phyloP scores from a whole-genome alignment of 768 basidiomycete genomes.

The Auriscalpium orientale region DNA sequence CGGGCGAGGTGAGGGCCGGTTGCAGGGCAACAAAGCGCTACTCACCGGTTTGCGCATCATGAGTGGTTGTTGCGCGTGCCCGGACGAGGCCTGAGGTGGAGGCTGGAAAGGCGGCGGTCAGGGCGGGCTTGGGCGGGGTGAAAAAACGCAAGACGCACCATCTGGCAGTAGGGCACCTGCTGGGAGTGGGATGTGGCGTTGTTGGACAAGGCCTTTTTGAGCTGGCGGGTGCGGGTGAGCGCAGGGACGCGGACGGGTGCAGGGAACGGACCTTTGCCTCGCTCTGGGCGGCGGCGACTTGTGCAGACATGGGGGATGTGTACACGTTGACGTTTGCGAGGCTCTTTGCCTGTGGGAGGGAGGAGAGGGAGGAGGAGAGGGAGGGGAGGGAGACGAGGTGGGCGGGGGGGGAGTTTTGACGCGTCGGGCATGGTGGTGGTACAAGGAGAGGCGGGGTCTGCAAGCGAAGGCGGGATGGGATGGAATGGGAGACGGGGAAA shows the following conservation, averaged over 20 bases:
- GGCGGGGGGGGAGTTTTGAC: conserved; percentile 34
- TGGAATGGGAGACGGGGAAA: conserved; percentile 3
- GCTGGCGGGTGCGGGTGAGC: conserved; percentile 29
- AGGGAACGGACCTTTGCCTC: conserved; percentile 58
- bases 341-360: conserved; percentile 66
- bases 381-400: conserved; percentile 68
- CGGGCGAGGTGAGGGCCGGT: background rate
- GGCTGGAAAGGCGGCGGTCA: conserved; percentile 13
- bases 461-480: conserved; percentile 16
- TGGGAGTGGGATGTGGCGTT: conserved; percentile 16
- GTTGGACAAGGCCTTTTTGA: conserved; percentile 57
- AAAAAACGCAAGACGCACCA: conserved; percentile 6
- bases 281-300: conserved; percentile 53
- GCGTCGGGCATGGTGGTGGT: conserved; percentile 32
- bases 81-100: conserved; percentile 16
- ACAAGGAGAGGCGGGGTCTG: conserved; percentile 17
- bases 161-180: conserved; percentile 14
- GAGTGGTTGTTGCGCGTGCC: conserved; percentile 19
- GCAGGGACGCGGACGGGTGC: background rate
- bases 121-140: background rate
- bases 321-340: conserved; percentile 60
- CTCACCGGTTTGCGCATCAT: conserved; percentile 30
- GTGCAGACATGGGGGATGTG: conserved; percentile 54
- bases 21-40: background rate
- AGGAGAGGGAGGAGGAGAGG: conserved; percentile 58